phyloP scores from a whole-genome alignment of 768 basidiomycete species.

The Paxillus ammoniavirescens region DNA sequence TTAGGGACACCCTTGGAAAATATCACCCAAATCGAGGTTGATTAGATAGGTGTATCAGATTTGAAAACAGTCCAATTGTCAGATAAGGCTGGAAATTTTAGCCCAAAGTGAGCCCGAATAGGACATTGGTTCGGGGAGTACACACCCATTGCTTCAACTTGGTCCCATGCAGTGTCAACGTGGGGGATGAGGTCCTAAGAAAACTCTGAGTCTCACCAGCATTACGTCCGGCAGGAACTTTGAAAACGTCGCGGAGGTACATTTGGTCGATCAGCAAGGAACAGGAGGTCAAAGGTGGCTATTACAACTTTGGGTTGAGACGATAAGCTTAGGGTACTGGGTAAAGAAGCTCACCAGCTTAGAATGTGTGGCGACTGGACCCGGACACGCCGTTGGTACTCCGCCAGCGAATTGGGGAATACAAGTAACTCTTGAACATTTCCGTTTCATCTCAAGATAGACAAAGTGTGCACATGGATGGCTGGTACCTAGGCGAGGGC shows the following conservation, averaged over 20 bases:
- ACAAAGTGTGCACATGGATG: too few relatives aligned
- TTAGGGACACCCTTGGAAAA: neutral
- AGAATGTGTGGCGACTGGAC: too few relatives aligned
- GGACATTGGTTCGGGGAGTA: neutral
- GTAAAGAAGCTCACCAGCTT: neutral
- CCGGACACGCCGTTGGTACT: too few relatives aligned
- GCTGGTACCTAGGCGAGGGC: too few relatives aligned
- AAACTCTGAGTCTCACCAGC: neutral
- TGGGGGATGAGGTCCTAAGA: neutral
- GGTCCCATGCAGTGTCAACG: neutral
- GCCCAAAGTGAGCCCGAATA: neutral
- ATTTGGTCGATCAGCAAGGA: neutral
- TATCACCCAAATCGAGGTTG: slow-evolving; percentile 1
- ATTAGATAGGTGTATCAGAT: neutral
- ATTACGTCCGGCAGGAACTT: neutral
- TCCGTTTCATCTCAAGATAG: too few relatives aligned
- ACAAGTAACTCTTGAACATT: too few relatives aligned
- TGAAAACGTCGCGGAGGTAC: neutral
- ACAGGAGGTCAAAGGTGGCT: neutral
- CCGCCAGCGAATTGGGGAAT: too few relatives aligned
- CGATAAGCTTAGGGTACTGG: neutral
- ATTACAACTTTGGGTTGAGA: neutral
- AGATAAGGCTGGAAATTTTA: neutral
- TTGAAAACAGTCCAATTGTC: neutral
- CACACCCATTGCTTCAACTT: neutral